A percentile compares a stretch with the other conserved stretches of the same genome.
Evolutionary conservation across 441 rosid genomes (phyloP).

Genomic region (Sinapis alba): DNA sequence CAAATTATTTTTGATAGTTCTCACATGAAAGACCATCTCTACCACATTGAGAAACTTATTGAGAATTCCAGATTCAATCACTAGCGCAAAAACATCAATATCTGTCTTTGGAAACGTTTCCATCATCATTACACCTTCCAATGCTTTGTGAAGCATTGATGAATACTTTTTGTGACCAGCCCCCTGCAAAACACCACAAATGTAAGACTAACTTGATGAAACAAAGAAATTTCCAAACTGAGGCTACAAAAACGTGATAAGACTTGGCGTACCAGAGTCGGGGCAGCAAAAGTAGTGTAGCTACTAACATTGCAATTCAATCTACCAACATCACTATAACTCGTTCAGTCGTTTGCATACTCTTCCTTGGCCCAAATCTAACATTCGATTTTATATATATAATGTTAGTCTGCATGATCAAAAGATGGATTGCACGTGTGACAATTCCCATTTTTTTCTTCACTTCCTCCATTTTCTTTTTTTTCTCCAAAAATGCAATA

Average conservation of each 20-base stretch:
- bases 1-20: too few species aligned
- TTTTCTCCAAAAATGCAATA: neutral
- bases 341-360: neutral
- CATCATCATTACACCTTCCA: constrained; percentile 81
- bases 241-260: too few species aligned
- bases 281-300: too few species aligned
- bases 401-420: neutral
- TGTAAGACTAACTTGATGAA: too few species aligned
- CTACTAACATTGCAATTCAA: too few species aligned
- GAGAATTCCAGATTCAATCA: constrained; percentile 67
- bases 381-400: neutral
- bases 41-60: constrained; percentile 37
- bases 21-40: constrained; percentile 27
- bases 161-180: constrained; percentile 30
- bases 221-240: too few species aligned
- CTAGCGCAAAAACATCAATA: constrained; percentile 47
- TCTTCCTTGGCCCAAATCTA: neutral
- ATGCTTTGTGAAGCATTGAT: constrained; percentile 88
- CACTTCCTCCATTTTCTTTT: neutral
- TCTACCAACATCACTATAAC: neutral
- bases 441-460: neutral
- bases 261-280: too few species aligned
- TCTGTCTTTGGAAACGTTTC: too few species aligned
- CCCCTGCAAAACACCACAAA: too few species aligned
- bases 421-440: neutral